Conservation (phyloP, 371 early-diverging fungal species). For the Mortierella polycephala region DNA sequence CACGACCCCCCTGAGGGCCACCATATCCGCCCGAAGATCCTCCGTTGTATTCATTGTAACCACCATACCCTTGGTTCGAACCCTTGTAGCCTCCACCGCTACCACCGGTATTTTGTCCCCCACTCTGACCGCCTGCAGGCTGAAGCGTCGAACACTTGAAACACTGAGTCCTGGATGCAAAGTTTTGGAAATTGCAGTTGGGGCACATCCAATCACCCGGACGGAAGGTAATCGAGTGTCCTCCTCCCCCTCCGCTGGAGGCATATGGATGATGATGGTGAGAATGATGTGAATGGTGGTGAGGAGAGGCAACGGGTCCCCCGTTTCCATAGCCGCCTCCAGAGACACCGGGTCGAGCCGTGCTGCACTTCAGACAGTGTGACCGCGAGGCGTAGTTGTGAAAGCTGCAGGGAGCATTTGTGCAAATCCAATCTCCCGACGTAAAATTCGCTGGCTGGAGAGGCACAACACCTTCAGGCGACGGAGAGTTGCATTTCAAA, state of each 20-base stretch:
- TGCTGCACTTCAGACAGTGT: slow-evolving; percentile 68
- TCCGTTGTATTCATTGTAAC: slow-evolving; percentile 31
- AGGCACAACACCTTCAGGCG: slow-evolving; percentile 51
- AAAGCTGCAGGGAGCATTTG: slow-evolving; percentile 72
- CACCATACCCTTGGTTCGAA: slow-evolving; percentile 26
- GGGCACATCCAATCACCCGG: slow-evolving; percentile 82
- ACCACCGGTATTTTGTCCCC: slow-evolving; percentile 16
- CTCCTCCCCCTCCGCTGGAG: slow-evolving; percentile 42
- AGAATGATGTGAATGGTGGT: slow-evolving; percentile 54
- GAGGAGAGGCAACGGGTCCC: slow-evolving; percentile 38
- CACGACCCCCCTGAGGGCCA: slow-evolving; percentile 9
- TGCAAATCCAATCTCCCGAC: slow-evolving; percentile 82
- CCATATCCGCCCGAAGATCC: slow-evolving; percentile 25
- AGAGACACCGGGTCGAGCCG: slow-evolving; percentile 57
- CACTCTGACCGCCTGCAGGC: slow-evolving; percentile 23
- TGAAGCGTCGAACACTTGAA: slow-evolving; percentile 66
- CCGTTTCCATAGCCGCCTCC: slow-evolving; percentile 33
- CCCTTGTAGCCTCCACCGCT: slow-evolving; percentile 22
- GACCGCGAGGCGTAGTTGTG: slow-evolving; percentile 82
- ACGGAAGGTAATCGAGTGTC: slow-evolving; percentile 57
- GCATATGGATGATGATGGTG: slow-evolving; percentile 52
- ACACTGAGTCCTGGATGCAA: slow-evolving; percentile 74
- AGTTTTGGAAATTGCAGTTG: slow-evolving; percentile 80
- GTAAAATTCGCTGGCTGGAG: slow-evolving; percentile 57
- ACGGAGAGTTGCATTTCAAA: slow-evolving; percentile 71